Evolutionary conservation across 2,329 filamentous ascomycete species (phyloP).

Genomic region (Bipolaris sorokiniana): DNA sequence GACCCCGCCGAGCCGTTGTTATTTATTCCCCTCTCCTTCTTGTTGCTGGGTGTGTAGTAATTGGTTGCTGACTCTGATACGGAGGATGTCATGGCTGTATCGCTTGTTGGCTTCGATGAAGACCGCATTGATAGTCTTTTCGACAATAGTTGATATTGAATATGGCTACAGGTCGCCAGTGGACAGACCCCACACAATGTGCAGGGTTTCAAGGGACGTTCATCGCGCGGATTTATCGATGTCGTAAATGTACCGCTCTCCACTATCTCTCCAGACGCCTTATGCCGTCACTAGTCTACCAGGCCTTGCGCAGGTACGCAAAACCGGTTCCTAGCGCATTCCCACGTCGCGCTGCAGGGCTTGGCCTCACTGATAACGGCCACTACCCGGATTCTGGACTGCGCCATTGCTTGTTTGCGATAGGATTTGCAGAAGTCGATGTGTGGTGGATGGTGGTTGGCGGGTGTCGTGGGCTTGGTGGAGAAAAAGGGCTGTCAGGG

Average conservation of each 20-base stretch:
- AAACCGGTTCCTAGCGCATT: constrained; percentile 6
- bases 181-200: neutral
- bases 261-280: neutral
- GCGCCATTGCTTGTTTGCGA: neutral
- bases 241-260: neutral
- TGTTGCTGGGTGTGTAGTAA: neutral
- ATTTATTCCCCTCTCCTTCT: neutral
- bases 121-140: neutral
- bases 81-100: neutral
- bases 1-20: neutral
- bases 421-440: neutral
- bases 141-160: neutral
- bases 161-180: neutral
- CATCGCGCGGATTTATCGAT: neutral
- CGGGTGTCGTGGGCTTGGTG: neutral
- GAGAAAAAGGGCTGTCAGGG: neutral
- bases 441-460: neutral
- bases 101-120: neutral
- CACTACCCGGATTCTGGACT: neutral
- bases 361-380: neutral
- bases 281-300: constrained; percentile 4
- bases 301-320: constrained; percentile 3
- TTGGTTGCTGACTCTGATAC: neutral
- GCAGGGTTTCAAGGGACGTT: neutral
- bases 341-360: neutral